Evolutionary conservation across 345 rosid genomes (phyloP).

Genomic region (Sisymbrium irio): DNA sequence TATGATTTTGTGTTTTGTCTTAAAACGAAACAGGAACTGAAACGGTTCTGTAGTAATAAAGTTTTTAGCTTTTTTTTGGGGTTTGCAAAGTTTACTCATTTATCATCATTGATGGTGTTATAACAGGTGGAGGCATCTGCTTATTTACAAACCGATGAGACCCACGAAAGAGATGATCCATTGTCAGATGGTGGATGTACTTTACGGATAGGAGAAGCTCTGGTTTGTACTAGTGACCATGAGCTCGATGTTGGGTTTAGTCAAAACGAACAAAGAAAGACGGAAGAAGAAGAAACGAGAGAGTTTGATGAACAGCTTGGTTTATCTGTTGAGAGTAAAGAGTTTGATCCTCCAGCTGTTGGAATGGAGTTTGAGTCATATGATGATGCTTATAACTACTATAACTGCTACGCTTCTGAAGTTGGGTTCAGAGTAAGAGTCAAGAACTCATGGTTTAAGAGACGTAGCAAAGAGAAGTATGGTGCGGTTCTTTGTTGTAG

Average conservation of each 20-base stretch:
- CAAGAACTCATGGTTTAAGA: conserved; percentile 80
- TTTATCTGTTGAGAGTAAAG: conserved; percentile 41
- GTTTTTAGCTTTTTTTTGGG: conserved; percentile 9
- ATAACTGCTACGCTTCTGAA: conserved; percentile 72
- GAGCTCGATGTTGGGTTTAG: conserved; percentile 35
- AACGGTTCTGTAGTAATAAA: not conserved
- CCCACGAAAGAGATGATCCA: conserved; percentile 31
- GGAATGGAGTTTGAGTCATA: conserved; percentile 87
- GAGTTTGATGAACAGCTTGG: conserved; percentile 39
- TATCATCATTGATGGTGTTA: not conserved
- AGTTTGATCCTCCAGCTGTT: conserved; percentile 64
- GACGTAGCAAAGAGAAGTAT: conserved; percentile 72
- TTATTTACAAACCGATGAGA: conserved; percentile 42
- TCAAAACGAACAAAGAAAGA: conserved; percentile 27
- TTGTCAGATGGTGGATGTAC: conserved; percentile 31
- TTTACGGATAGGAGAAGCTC: conserved; percentile 33
- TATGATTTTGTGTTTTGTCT: no score
- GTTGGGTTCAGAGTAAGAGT: conserved; percentile 74
- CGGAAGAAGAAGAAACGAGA: conserved; percentile 16
- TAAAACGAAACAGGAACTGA: no score
- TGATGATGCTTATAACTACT: conserved; percentile 79
- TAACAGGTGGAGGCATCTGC: conserved; percentile 26
- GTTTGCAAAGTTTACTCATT: not conserved
- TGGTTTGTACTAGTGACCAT: conserved; percentile 38
- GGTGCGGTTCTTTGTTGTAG: conserved; percentile 83